Evolutionary conservation across 169 alveolate species (phyloP).

Genomic region (Plasmodium blacklocki): DNA sequence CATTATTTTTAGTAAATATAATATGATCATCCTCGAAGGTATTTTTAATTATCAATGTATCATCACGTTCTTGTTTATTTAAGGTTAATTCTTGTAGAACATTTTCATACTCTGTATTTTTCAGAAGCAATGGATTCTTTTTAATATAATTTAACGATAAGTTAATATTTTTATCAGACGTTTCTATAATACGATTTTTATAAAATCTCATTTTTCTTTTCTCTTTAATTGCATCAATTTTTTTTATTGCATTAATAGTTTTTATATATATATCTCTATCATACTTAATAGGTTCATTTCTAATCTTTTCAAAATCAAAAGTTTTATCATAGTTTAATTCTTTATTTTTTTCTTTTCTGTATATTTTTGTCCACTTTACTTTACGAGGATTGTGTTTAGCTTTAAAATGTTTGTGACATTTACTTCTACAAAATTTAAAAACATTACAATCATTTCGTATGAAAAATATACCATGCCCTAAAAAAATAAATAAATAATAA

Average conservation of each 20-base stretch:
- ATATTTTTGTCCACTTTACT: slow-evolving; percentile 99
- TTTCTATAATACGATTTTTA: slow-evolving; percentile 35
- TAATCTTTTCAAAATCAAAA: slow-evolving; percentile 96
- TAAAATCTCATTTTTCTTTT: slow-evolving; percentile 90
- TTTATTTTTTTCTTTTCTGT: slow-evolving; percentile 94
- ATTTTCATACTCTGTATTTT: slow-evolving; percentile 50
- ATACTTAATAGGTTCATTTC: slow-evolving; percentile 96
- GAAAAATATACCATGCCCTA: slow-evolving; percentile 98
- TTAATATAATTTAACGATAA: slow-evolving; percentile 52
- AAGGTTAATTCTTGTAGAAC: slow-evolving; percentile 21
- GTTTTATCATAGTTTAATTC: slow-evolving; percentile 96
- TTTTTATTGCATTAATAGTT: slow-evolving; percentile 97
- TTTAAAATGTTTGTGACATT: slow-evolving; percentile 98
- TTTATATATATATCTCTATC: slow-evolving; percentile 95
- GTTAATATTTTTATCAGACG: slow-evolving; percentile 45
- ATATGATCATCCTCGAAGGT: slow-evolving; percentile 35
- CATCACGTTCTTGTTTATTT: neutral
- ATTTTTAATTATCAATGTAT: slow-evolving; percentile 8
- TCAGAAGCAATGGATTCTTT: slow-evolving; percentile 39
- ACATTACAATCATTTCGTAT: slow-evolving; percentile 98
- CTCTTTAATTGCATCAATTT: slow-evolving; percentile 93
- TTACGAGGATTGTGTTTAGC: slow-evolving; percentile 99
- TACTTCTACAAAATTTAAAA: slow-evolving; percentile 98
- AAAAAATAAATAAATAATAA: neutral
- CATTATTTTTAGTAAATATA: slow-evolving; percentile 5